Conservation (phyloP, 1,139 yeast species). For the Hyphopichia khmerensis region DNA sequence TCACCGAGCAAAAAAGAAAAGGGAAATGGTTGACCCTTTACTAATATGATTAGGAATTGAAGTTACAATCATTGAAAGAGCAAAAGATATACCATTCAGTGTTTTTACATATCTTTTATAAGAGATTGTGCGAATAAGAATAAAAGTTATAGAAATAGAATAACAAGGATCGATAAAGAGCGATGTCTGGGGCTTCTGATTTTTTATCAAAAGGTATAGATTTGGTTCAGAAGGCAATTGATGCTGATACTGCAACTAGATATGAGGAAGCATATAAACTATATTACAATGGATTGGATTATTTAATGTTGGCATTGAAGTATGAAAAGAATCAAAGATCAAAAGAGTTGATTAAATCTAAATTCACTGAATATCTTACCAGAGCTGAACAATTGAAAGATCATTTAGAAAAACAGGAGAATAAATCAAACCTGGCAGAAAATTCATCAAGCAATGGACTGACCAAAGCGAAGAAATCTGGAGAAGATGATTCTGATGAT, state of each 20-base stretch:
- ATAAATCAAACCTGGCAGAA: conserved; percentile 49
- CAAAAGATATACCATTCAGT: too few species aligned
- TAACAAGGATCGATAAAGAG: not conserved
- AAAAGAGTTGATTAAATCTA: conserved; percentile 83
- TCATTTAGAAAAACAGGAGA: conserved; percentile 68
- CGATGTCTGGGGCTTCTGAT: conserved; percentile 61
- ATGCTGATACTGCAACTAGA: conserved; percentile 86
- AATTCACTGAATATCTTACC: conserved; percentile 86
- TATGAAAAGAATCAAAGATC: conserved; percentile 91
- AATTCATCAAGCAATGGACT: conserved; percentile 52
- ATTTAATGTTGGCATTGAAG: conserved; percentile 91
- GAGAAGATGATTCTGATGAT: conserved; percentile 67
- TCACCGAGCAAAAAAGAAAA: too few species aligned
- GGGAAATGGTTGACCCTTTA: too few species aligned
- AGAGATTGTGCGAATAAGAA: too few species aligned
- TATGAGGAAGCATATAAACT: conserved; percentile 94
- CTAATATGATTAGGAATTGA: too few species aligned
- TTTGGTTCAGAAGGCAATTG: conserved; percentile 90
- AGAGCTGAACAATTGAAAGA: conserved; percentile 95
- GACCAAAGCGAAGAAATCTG: conserved; percentile 56
- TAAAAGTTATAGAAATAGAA: too few species aligned
- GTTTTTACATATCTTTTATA: too few species aligned
- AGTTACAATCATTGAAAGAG: too few species aligned
- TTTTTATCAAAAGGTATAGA: conserved; percentile 92
- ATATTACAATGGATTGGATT: conserved; percentile 91